Percentiles rank a stretch among this genome's conserved stretches.
Evolutionary conservation across 257 asterid genomes (phyloP).

Genomic region (Nicotiana paniculata): DNA sequence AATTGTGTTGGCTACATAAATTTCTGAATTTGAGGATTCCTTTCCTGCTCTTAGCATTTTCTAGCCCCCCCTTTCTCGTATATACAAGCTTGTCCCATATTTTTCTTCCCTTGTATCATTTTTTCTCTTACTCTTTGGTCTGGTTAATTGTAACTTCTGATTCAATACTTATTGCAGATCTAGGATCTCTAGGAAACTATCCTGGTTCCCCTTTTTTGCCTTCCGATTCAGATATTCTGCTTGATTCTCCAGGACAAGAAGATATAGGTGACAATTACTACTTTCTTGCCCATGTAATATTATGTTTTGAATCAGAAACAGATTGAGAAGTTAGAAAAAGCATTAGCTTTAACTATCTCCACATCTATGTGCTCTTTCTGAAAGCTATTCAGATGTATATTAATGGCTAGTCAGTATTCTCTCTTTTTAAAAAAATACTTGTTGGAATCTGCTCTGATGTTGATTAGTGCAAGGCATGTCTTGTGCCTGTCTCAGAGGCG

Average conservation of each 20-base stretch:
- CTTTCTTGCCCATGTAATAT: not conserved
- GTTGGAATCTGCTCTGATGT: not conserved
- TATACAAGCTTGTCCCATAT: not conserved
- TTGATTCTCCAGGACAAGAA: constrained; percentile 82
- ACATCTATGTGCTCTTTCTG: not conserved
- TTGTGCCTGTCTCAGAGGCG: not conserved
- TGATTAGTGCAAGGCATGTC: not conserved
- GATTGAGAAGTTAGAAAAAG: not conserved
- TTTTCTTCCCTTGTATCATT: not conserved
- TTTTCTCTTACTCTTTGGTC: not conserved
- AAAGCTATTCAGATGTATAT: not conserved
- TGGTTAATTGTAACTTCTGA: constrained; percentile 4
- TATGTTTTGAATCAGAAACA: not conserved
- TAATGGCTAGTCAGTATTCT: not conserved
- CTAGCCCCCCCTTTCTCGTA: not conserved
- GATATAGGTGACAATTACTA: constrained; percentile 55
- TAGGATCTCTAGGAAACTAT: constrained; percentile 91
- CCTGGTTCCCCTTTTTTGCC: constrained; percentile 92
- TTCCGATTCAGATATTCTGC: constrained; percentile 90
- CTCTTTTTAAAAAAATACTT: not conserved
- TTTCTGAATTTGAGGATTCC: not conserved
- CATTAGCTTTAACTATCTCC: not conserved
- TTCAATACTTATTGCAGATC: constrained; percentile 42
- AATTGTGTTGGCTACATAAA: not conserved
- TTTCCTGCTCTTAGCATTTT: not conserved